Conservation (phyloP, 2,329 filamentous ascomycete genomes). For the Pochonia chlamydosporia region DNA sequence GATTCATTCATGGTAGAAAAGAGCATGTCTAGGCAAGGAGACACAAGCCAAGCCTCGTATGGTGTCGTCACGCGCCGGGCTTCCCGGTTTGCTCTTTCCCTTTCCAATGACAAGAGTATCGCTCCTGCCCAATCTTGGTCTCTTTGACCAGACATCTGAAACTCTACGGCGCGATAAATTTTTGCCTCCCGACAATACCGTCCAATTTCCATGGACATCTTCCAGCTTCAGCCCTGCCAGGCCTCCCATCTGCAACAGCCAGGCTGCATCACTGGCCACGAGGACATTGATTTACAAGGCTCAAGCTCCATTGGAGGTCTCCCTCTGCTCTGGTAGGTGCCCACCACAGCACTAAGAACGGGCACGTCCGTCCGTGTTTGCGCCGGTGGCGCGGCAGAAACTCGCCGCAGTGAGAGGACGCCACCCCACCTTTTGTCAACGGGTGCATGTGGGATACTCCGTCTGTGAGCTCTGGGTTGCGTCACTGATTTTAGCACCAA, state of each 20-base stretch:
- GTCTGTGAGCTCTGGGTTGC: no score
- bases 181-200: no score
- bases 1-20: no score
- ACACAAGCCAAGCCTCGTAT: neutral
- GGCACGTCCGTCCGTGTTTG: neutral
- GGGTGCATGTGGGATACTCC: no score
- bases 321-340: no score
- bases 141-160: no score
- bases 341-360: neutral
- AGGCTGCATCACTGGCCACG: neutral
- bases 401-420: neutral
- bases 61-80: neutral
- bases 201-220: neutral
- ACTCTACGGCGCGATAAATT: no score
- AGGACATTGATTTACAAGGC: no score
- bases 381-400: conserved; percentile 1
- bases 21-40: no score
- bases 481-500: conserved; percentile 7
- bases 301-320: neutral
- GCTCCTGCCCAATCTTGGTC: neutral
- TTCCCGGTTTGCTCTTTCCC: neutral
- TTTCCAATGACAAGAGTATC: neutral
- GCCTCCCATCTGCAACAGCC: neutral
- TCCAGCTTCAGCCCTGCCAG: neutral
- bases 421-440: no score